These are phyloP conservation scores for Vachellia pachyceras DNA, from an alignment of 306 rosid genomes.

Conservation along the genomic window DNA sequence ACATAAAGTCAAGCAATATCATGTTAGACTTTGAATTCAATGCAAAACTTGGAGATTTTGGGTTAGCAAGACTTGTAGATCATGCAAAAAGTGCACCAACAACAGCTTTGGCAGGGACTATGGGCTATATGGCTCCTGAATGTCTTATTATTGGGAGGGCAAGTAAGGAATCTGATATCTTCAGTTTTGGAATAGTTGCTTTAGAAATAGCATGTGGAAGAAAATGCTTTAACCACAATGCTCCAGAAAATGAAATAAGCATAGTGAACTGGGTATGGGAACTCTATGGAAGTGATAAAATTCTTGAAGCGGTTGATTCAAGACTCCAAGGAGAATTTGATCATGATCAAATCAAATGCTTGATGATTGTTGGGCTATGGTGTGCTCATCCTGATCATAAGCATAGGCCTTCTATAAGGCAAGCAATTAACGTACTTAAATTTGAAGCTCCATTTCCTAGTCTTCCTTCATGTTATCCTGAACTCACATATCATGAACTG, in stretches of 20 bases:
- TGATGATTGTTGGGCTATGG: neutral
- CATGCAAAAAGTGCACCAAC: neutral
- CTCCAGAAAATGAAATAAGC: neutral
- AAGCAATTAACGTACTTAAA: neutral
- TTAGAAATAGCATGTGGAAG: constrained; percentile 48
- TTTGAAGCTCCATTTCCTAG: constrained; percentile 4
- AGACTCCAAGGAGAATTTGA: constrained; percentile 2
- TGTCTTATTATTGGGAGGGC: constrained; percentile 3
- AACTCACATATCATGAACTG: neutral
- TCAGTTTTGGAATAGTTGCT: constrained; percentile 44
- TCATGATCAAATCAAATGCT: neutral
- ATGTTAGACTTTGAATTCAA: constrained; percentile 3
- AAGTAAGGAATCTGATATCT: constrained; percentile 43
- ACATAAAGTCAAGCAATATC: constrained; percentile 31
- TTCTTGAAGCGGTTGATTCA: constrained; percentile 2
- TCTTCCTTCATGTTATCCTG: neutral
- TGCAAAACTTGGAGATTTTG: constrained; percentile 32
- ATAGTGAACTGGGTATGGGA: constrained; percentile 4
- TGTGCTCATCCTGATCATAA: neutral
- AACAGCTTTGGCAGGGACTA: neutral
- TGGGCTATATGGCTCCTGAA: constrained; percentile 48
- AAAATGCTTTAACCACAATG: constrained; percentile 14
- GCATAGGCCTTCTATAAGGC: neutral
- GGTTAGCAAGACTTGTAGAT: constrained; percentile 18
- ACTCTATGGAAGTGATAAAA: constrained; percentile 1